Base-by-base conservation (phyloP, 2,329 filamentous ascomycete genomes). In the Beauveria varroae region DNA sequence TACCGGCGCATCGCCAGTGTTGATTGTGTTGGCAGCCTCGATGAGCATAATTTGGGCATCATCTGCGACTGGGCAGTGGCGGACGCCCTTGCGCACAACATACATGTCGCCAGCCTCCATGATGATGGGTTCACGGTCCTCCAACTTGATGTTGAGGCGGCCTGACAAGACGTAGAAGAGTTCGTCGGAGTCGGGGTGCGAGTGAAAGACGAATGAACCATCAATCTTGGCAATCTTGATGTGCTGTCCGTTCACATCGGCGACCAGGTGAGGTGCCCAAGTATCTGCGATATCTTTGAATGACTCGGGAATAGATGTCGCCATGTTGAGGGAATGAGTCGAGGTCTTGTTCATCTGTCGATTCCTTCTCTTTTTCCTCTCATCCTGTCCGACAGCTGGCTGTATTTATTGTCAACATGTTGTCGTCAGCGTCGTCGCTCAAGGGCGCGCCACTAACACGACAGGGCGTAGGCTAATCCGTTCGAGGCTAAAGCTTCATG, bases 161-260 rank as follows among this genome's bases (percentile, higher is more conserved):
- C 75, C 76, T 0, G 69, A 70, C 0, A 78, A 57, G 7, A 75
- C 61, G 50, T 76, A 76, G 57, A 78, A 78, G 1, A 76, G 63
- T 34, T 78, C 75, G 50, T 78, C 76, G 1, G 74, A 74, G 6
- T 75, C 69, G 0, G 72, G 72, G 50, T 78, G 76, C 0, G 73
- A 67, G 54, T 78, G 76, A 70, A 73, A 77, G 24, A 77, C 70
- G 49, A 78, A 78, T 14, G 65, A 64, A 1, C 74, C 75, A 60
- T 75, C 68, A 6, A 76, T 69, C 26, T 73, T 75, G 56, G 73
- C 75, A 49, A 77, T 67, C 64, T 77, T 75, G 55, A 78, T 69
- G 30, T 78, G 72, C 24, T 74, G 69, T n/a, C 71, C 66, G 64
- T 76, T 74, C 55, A 76, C 62, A 2, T 64, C 63, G 8, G 72